Base-by-base conservation (phyloP, 345 rosid genomes). In the Nasturtium officinale region DNA sequence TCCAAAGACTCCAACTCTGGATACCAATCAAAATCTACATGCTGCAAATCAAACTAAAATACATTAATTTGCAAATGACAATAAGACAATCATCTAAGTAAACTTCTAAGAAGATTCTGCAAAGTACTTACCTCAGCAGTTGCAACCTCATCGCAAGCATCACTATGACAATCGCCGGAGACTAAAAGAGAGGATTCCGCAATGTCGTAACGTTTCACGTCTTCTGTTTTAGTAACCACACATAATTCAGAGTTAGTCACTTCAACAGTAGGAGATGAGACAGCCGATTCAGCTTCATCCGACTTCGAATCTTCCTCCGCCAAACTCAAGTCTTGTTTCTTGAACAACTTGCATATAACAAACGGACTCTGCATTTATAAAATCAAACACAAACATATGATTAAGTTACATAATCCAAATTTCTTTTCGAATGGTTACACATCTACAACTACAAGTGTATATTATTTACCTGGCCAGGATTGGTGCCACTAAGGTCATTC, bases 391-490 rank as follows among this genome's bases (percentile, higher is more conserved):
- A 61, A 73, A 5, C 35, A 57, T 69, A 76, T 25, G 6, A 57
- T 53, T 45, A 65, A 57, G 52, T 52, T n/a, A 53, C 16, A 73
- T 26, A 51, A 58, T 6, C 40, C 29, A 38, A 55, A 57, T 6
- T 16, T 33, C 11, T 40, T 25, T 33, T n/a, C 38, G 37, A 21
- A 25, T 25, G 23, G 26, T 20, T 8, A 68, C 61, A 56, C 9
- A 10, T 18, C n/a, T 7, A 73, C 13, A 30, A 4, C 16, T 5
- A 72, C 12, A 28, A 9, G 48, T 43, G 6, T 29, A 62, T 43
- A 42, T 21, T 10, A 37, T 48, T 58, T 71, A 87, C 98, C 96
- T 94, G 98, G 58, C 94, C 97, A 47, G 97, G 97, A 32, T 83
- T 81, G 18, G 87, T 84, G 46, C 97, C 96, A 33, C 81, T 85